Evolutionary conservation across 2,329 filamentous ascomycete genomes (phyloP).

Genomic region (Phialophora tarda): DNA sequence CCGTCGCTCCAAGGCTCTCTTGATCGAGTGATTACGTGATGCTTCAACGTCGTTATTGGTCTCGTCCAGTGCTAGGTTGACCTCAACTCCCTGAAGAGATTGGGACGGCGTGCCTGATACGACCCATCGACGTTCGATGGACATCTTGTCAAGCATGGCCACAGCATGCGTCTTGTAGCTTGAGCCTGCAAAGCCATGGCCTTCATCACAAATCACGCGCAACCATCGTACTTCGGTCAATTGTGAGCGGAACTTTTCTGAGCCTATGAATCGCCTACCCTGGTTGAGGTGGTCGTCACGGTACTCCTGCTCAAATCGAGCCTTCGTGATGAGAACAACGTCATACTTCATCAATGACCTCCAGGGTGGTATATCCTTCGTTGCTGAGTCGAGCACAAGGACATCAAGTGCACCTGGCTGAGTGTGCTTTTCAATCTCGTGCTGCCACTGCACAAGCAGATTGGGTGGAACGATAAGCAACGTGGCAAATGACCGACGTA

Average conservation of each 20-base stretch:
- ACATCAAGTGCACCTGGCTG: conserved; percentile 63
- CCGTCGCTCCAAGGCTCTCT: conserved; percentile 29
- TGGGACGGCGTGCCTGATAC: conserved; percentile 89
- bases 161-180: conserved; percentile 64
- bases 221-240: conserved; percentile 79
- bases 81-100: conserved; percentile 77
- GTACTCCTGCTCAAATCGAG: conserved; percentile 72
- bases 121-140: conserved; percentile 78
- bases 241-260: conserved; percentile 61
- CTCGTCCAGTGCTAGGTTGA: conserved; percentile 58
- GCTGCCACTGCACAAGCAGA: conserved; percentile 80
- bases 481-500: conserved; percentile 72
- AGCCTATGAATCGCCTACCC: conserved; percentile 52
- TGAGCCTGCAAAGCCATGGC: conserved; percentile 78
- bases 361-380: conserved; percentile 61
- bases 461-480: conserved; percentile 84
- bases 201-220: conserved; percentile 89
- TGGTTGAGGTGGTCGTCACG: conserved; percentile 58
- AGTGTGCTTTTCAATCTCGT: conserved; percentile 81
- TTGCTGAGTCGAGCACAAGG: conserved; percentile 63
- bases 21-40: conserved; percentile 28
- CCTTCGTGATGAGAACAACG: conserved; percentile 76
- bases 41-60: conserved; percentile 33
- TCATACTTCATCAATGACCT: conserved; percentile 70
- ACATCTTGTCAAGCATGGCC: conserved; percentile 59